Base-by-base conservation (phyloP, 768 basidiomycete genomes). In the Heimioporus sp. region DNA sequence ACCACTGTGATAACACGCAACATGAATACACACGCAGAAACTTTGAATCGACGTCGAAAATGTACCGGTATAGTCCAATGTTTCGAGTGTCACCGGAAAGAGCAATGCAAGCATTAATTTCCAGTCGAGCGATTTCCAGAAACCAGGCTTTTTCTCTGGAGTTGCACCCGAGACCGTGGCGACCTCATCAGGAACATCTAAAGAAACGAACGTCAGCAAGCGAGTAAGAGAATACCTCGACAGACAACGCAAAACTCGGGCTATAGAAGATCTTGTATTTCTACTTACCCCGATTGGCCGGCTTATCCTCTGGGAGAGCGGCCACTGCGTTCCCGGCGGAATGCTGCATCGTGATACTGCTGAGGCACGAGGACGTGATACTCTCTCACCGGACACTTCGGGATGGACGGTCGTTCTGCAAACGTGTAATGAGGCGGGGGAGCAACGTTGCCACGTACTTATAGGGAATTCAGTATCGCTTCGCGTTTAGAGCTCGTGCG, bases 41-140 rank as follows among this genome's bases (percentile, higher is more conserved):
- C 32, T 21, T 9, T 20, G 20, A 17, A 7, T 12, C 4, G 15
- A 41, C 20, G 8, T 38, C 17, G 21, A 39, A 16, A 19, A 49
- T 49, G 19, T 40, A 58, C 65, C 57, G 3, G 68, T 69, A 46
- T 68, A 68, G 42, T 68, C 66, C 2, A 69, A 50, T 0, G 68
- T 68, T 43, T 79, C 78, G 1, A 79, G 65, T 35, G 65, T 60
- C 12, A 78, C 70, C 0, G 79, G 78, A 43, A 79, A 61, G 16
- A 68, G n/a, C 8, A 79, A 60, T 3, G 74, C 73, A 24, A 57
- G 39, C 64, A 72, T 61, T 53, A 68, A 46, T 40, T 53, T 58
- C 67, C 67, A 67, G 47, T 67, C 57, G 5, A 69, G 11, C 6
- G 51, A 54, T 39, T 55, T 65, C 59, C 66, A 67, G 37, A 69